Percentiles rank a stretch among this genome's conserved stretches.
phyloP scores from a whole-genome alignment of 2,329 filamentous ascomycete species.

The Trichoderma sp. region DNA sequence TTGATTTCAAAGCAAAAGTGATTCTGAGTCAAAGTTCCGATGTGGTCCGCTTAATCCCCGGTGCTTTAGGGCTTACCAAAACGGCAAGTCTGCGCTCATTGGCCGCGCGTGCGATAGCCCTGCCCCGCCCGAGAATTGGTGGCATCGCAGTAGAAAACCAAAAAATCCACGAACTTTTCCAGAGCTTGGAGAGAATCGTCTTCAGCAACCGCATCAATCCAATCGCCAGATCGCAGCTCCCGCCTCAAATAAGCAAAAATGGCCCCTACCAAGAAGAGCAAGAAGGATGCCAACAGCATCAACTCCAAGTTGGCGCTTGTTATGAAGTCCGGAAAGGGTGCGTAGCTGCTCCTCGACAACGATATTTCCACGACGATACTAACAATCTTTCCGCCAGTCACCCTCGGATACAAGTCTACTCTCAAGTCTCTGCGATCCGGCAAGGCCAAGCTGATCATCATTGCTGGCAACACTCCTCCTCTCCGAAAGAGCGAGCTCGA shows the following conservation, averaged over 20 bases:
- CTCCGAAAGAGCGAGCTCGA: conserved; percentile 97
- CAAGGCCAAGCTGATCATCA: conserved; percentile 99
- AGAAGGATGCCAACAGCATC: conserved; percentile 79
- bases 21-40: conserved; percentile 34
- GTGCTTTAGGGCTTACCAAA: conserved; percentile 44
- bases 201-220: conserved; percentile 40
- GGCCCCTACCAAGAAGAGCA: conserved; percentile 73
- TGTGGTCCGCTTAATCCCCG: conserved; percentile 45
- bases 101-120: conserved; percentile 32
- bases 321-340: conserved; percentile 75
- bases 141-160: conserved; percentile 31
- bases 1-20: conserved; percentile 59
- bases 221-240: conserved; percentile 33
- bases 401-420: conserved; percentile 48
- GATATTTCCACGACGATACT: neutral
- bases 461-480: conserved; percentile 90
- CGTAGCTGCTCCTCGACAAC: conserved; percentile 37
- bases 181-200: conserved; percentile 22
- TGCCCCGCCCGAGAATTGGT: conserved; percentile 32
- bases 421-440: conserved; percentile 89
- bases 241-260: conserved; percentile 57
- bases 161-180: conserved; percentile 35
- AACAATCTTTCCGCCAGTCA: conserved; percentile 38
- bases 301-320: conserved; percentile 64
- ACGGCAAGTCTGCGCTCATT: conserved; percentile 34